Percentiles rank a stretch among this genome's conserved stretches.
Conservation (phyloP, 2,329 filamentous ascomycete species). For the Coniella vitis region DNA sequence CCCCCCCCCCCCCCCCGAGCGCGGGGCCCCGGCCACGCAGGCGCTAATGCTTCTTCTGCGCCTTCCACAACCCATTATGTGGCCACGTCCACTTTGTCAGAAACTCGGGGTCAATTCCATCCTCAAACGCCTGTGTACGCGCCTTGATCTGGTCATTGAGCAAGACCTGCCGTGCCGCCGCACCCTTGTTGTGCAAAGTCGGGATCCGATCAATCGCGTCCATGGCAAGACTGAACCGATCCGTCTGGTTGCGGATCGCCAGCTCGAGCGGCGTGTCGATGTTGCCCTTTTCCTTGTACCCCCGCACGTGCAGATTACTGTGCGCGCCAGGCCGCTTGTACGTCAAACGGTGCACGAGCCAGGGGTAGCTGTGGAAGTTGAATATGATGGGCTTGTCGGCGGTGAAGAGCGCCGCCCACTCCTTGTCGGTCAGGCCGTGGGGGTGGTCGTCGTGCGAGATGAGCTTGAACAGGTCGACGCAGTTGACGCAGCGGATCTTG, state of each 20-base stretch:
- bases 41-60: constrained; percentile 15
- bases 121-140: constrained; percentile 59
- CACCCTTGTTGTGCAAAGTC: constrained; percentile 55
- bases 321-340: constrained; percentile 65
- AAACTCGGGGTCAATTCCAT: constrained; percentile 61
- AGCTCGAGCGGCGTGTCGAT: constrained; percentile 76
- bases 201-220: constrained; percentile 66
- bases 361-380: constrained; percentile 81
- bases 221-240: constrained; percentile 71
- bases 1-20: too few relatives aligned
- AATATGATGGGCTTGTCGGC: constrained; percentile 67
- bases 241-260: constrained; percentile 70
- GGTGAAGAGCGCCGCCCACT: constrained; percentile 67
- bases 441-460: constrained; percentile 64
- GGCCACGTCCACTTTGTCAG: constrained; percentile 64
- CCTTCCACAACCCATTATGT: constrained; percentile 33
- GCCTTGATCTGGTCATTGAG: constrained; percentile 58
- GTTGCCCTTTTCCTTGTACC: constrained; percentile 78
- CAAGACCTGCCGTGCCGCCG: constrained; percentile 56
- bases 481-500: constrained; percentile 73
- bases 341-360: constrained; percentile 69
- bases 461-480: constrained; percentile 74
- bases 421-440: constrained; percentile 60
- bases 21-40: too few relatives aligned
- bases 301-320: constrained; percentile 62